Conservation (phyloP, 441 rosid species). For the Brassica balearica region DNA sequence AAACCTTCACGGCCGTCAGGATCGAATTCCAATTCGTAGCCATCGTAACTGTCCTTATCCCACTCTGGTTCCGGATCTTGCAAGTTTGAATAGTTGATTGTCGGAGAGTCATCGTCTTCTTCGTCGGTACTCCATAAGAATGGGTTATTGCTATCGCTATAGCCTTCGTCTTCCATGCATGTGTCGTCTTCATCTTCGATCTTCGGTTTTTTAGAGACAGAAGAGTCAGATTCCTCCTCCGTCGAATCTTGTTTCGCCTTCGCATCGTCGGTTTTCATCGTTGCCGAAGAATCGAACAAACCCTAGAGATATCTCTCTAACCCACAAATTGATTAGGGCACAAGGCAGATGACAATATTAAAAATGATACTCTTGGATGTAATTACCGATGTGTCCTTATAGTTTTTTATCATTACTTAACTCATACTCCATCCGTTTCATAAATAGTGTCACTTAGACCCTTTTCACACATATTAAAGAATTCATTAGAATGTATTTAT, state of each 20-base stretch:
- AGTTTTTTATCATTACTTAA: too few species aligned
- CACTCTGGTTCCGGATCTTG: background rate
- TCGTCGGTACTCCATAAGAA: background rate
- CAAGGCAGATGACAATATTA: background rate
- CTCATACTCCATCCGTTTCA: too few species aligned
- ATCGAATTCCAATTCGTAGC: background rate
- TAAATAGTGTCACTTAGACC: too few species aligned
- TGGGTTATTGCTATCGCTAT: background rate
- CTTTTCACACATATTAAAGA: too few species aligned
- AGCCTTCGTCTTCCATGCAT: background rate
- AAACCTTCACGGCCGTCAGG: background rate
- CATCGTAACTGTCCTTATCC: constrained; percentile 2
- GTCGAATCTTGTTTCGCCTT: background rate
- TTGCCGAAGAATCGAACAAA: background rate
- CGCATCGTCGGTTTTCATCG: background rate
- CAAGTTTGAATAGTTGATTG: background rate
- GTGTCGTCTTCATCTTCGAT: background rate
- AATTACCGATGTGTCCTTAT: background rate
- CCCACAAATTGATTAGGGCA: background rate
- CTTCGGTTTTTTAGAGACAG: background rate
- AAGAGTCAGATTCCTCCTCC: background rate
- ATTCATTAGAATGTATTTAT: too few species aligned
- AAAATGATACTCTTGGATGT: background rate
- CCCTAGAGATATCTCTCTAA: background rate
- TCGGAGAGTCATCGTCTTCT: background rate